Percentiles rank a stretch among this genome's conserved stretches.
Evolutionary conservation across 2,329 filamentous ascomycete species (phyloP).

Genomic region (Orbilia brochopaga): DNA sequence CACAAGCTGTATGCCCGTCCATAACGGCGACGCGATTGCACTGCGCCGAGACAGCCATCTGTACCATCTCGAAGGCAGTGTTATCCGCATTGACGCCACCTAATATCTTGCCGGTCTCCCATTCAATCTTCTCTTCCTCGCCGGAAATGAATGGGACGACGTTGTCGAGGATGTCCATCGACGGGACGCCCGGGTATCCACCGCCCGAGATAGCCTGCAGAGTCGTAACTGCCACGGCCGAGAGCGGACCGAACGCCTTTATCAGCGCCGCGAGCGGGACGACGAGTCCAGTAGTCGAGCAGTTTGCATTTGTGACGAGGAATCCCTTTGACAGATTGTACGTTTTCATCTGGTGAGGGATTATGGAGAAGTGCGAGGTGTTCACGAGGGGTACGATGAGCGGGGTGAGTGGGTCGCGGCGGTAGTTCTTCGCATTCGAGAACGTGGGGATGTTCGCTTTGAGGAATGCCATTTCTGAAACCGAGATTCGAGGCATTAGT

Average conservation of each 20-base stretch:
- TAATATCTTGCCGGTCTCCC: conserved; percentile 92
- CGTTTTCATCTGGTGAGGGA: conserved; percentile 82
- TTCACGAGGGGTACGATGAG: conserved; percentile 96
- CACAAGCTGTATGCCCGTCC: conserved; percentile 94
- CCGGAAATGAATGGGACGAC: conserved; percentile 91
- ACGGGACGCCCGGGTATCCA: conserved; percentile 85
- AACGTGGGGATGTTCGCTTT: conserved; percentile 88
- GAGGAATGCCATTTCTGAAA: conserved; percentile 83
- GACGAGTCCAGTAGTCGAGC: conserved; percentile 93
- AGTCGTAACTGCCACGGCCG: conserved; percentile 78
- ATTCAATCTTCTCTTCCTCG: conserved; percentile 95
- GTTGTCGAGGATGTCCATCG: conserved; percentile 96
- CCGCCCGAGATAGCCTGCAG: conserved; percentile 94
- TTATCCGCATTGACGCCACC: conserved; percentile 73
- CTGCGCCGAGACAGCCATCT: conserved; percentile 78
- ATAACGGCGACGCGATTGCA: conserved; percentile 95
- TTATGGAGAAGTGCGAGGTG: conserved; percentile 81
- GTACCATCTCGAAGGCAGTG: conserved; percentile 78
- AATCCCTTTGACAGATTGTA: conserved; percentile 81
- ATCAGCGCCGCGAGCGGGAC: conserved; percentile 93
- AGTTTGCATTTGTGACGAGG: conserved; percentile 97
- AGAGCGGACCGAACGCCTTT: conserved; percentile 81
- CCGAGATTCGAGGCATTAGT: not conserved
- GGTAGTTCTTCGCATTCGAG: conserved; percentile 98
- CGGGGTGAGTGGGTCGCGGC: conserved; percentile 84